Conservation (phyloP, 208 protist genomes). For the Leishmania turanica region DNA sequence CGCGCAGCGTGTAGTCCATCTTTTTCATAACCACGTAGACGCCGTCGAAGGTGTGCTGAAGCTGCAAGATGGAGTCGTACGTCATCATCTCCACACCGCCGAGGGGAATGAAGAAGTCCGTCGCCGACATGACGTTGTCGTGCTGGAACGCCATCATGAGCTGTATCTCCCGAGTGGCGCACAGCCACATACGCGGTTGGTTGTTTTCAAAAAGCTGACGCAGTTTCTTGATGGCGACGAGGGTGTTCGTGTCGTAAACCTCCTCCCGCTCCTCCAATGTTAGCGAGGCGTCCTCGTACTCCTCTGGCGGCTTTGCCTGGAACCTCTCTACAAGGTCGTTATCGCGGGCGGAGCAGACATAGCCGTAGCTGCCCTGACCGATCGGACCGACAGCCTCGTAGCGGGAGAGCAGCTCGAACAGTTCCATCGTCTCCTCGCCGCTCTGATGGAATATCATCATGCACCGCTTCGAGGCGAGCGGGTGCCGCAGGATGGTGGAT, state of each 20-base stretch:
- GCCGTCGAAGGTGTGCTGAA: constrained; percentile 71
- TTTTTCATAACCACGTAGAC: constrained; percentile 92
- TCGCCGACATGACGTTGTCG: constrained; percentile 79
- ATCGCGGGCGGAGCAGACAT: constrained; percentile 78
- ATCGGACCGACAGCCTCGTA: constrained; percentile 76
- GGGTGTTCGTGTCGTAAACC: constrained; percentile 60
- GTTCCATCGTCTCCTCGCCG: constrained; percentile 54
- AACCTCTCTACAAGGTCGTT: constrained; percentile 69
- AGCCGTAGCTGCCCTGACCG: constrained; percentile 76
- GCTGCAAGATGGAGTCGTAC: constrained; percentile 57
- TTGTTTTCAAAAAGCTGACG: constrained; percentile 74
- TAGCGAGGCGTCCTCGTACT: constrained; percentile 48
- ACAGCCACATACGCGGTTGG: constrained; percentile 86
- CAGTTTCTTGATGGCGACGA: constrained; percentile 85
- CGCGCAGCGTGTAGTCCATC: constrained; percentile 86
- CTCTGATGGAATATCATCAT: constrained; percentile 58
- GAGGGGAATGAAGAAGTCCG: constrained; percentile 86
- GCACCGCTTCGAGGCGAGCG: constrained; percentile 76
- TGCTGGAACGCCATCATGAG: constrained; percentile 86
- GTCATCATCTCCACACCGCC: constrained; percentile 73
- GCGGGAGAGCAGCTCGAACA: constrained; percentile 81
- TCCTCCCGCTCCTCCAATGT: constrained; percentile 52
- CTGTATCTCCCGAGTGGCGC: constrained; percentile 81
- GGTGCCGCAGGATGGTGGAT: constrained; percentile 64
- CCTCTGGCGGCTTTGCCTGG: constrained; percentile 37